These are phyloP conservation scores for Panaeolus papilionaceus DNA, from an alignment of 768 basidiomycete genomes.

Conservation along the genomic window DNA sequence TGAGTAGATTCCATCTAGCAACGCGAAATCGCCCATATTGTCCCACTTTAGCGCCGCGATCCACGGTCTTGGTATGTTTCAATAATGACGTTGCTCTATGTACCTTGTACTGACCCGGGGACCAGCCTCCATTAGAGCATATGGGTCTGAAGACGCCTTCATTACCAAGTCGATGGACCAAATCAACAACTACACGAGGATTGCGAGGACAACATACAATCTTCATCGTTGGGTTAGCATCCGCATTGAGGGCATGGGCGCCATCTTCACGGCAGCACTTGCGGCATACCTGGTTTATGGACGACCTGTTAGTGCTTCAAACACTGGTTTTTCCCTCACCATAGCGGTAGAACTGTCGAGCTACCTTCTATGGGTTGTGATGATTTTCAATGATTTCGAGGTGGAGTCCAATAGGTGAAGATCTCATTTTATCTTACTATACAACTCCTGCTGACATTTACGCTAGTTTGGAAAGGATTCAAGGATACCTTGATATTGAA, in stretches of 20 bases:
- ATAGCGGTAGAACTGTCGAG: conserved; percentile 64
- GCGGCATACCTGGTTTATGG: conserved; percentile 61
- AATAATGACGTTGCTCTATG: neutral
- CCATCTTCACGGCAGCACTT: conserved; percentile 58
- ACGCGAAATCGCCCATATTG: conserved; percentile 29
- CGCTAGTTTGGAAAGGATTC: conserved; percentile 68
- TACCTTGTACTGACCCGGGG: neutral
- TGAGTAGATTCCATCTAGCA: conserved; percentile 17
- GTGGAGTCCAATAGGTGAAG: conserved; percentile 39
- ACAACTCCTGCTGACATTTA: neutral
- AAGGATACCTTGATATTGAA: conserved; percentile 65
- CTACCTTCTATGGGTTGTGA: conserved; percentile 57
- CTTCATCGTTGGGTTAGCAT: conserved; percentile 51
- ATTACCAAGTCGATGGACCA: conserved; percentile 48
- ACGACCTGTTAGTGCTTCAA: conserved; percentile 44
- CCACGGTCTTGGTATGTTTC: conserved; percentile 51
- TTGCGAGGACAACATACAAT: conserved; percentile 53
- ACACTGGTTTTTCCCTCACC: conserved; percentile 60
- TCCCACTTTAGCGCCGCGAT: conserved; percentile 44
- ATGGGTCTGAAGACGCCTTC: conserved; percentile 60
- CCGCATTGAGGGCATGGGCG: conserved; percentile 63
- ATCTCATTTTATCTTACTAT: too few relatives aligned
- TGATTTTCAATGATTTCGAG: conserved; percentile 49
- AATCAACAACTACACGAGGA: conserved; percentile 56
- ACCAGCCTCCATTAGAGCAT: conserved; percentile 64